These are phyloP conservation scores for Ettlia oleoabundans DNA, from an alignment of 139 green algal genomes.

Conservation along the genomic window DNA sequence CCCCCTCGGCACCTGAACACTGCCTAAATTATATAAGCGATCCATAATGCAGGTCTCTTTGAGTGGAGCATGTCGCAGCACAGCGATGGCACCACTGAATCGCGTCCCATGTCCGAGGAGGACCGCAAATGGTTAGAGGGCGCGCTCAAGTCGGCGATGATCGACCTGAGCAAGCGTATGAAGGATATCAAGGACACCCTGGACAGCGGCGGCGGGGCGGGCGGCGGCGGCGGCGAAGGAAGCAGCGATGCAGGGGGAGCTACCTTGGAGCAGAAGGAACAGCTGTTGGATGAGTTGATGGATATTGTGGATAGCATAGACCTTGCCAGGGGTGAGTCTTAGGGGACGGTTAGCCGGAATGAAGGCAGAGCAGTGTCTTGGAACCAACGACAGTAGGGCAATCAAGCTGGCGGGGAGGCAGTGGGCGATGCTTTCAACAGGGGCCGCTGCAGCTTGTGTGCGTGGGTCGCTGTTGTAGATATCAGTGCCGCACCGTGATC, in stretches of 20 bases:
- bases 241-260: background rate
- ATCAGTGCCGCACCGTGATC: no score
- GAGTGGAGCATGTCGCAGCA: constrained; percentile 85
- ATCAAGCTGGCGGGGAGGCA: no score
- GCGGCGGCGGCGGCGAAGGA: background rate
- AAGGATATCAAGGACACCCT: constrained; percentile 72
- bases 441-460: no score
- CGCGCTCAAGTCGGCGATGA: constrained; percentile 70
- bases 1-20: no score
- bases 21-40: no score
- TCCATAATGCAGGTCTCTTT: constrained; percentile 85
- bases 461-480: no score
- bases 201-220: constrained; percentile 13
- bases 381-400: no score
- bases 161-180: constrained; percentile 80
- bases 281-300: constrained; percentile 83
- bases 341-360: background rate
- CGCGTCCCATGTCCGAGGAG: constrained; percentile 32
- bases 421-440: no score
- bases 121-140: constrained; percentile 70
- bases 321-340: constrained; percentile 52
- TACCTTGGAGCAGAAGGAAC: constrained; percentile 57
- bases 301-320: constrained; percentile 85
- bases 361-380: no score
- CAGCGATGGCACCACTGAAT: constrained; percentile 42